Base-by-base conservation (phyloP, 768 basidiomycete genomes). In the Auricularia cornea region DNA sequence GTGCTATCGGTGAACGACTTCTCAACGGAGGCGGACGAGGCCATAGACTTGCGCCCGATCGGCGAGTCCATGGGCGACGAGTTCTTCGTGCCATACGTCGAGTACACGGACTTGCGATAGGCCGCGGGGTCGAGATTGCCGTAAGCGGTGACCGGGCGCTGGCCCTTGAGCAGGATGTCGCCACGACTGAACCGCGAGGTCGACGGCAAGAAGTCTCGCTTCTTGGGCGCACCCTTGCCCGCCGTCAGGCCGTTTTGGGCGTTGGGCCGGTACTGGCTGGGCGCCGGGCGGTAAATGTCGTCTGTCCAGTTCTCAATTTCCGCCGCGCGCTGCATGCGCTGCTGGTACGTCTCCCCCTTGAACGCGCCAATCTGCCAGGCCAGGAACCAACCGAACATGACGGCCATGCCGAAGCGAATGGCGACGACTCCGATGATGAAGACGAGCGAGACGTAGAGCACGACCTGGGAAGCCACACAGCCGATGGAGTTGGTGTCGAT, bases 351-450 rank as follows among this genome's bases (percentile, higher is more conserved):
- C 77, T 99, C 97, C 41, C 84, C 83, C 66, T 90, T 89, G 81
- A 96, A 98, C 67, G 91, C 89, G 59, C 97, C 97, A 48, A 99
- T 81, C 70, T 86, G 86, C 88, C 91, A 94, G n/a, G 90, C 93
- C 74, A 92, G 89, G 83, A 98, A 98, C 97, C 97, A 99, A 29
- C 90, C 83, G 76, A 98, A 99, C 73, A 96, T 81, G 71, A 97
- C 91, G 57, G 97, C 97, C 94, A 98, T 96, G 68, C 83, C 79
- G 77, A 98, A 99, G 38, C 94, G 91, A 73, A 97, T 94, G 61
- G 84, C 82, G 66, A 98, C 96, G 65, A 98, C 96, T 65, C 96
- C 96, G 66, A 96, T 88, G 73, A 99, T 98, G 83, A 98, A 97
- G 67, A 94, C 83, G 69, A 98, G 87, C 57, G 96, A 98, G 63